Base-by-base conservation (phyloP, 2,329 filamentous ascomycete genomes). In the Fusarium robinianum region DNA sequence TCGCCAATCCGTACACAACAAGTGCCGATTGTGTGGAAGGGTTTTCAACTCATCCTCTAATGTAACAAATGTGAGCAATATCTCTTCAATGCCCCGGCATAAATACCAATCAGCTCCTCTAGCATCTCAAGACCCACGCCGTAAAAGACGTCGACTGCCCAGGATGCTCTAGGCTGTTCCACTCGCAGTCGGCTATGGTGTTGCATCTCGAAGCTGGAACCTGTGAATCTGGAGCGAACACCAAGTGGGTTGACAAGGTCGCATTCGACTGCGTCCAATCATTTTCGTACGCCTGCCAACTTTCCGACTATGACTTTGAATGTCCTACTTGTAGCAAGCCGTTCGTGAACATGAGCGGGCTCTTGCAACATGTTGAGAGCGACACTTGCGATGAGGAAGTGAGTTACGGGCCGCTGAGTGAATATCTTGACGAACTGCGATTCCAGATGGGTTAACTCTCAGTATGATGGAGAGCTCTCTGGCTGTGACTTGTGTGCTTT, bases 361-460 rank as follows among this genome's bases (percentile, higher is more conserved):
- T 55, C 5, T 27, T 55, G 7, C 43, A 59, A 12, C 52, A 58
- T 32, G 52, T 17, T 3, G 54, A 59, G 32, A 52, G 49, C 24
- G 46, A 51, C 15, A 30, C 23, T 8, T 54, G 51, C 11, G 31
- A 36, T 14, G 45, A 54, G 19, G 17, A 26, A n/a, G n/a, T n/a
- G n/a, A n/a, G n/a, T n/a, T n/a, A n/a, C n/a, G n/a, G n/a, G n/a
- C n/a, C n/a, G n/a, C n/a, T n/a, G n/a, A n/a, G n/a, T n/a, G n/a
- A n/a, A n/a, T n/a, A n/a, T n/a, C n/a, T n/a, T n/a, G n/a, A n/a
- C n/a, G n/a, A n/a, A n/a, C n/a, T n/a, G n/a, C n/a, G n/a, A n/a
- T n/a, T n/a, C n/a, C n/a, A n/a, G n/a, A n/a, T n/a, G n/a, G n/a
- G n/a, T n/a, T n/a, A n/a, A n/a, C n/a, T n/a, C n/a, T n/a, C n/a